phyloP scores from a whole-genome alignment of 805 yeast species.

The Teunomyces kruisii region DNA sequence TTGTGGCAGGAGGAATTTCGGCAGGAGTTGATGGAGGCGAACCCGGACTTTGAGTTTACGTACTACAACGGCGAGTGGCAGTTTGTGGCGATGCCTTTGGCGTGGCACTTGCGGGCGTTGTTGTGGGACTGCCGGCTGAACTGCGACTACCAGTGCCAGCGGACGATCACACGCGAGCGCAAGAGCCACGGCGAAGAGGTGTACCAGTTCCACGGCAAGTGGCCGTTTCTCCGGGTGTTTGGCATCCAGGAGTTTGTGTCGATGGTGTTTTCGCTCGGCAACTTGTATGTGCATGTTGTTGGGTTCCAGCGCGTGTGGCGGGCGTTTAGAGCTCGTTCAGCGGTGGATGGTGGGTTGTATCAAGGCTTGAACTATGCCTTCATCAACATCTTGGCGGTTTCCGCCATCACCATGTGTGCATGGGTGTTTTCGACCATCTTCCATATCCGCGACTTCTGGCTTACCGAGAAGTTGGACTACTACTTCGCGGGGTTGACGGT shows the following conservation, averaged over 20 bases:
- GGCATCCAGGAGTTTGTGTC: conserved; percentile 87
- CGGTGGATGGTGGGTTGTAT: not conserved
- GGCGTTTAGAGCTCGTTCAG: not conserved
- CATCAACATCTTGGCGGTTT: conserved; percentile 44
- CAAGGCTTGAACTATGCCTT: conserved; percentile 7
- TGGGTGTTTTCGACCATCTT: conserved; percentile 87
- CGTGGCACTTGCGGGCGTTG: conserved; percentile 43
- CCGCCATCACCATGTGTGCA: conserved; percentile 73
- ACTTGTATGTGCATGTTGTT: conserved; percentile 27
- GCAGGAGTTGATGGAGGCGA: conserved; percentile 14
- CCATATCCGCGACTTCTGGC: conserved; percentile 77
- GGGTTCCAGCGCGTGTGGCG: conserved; percentile 14
- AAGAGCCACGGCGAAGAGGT: conserved; percentile 48
- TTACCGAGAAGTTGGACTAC: conserved; percentile 86
- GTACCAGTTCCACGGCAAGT: conserved; percentile 92
- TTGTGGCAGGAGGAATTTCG: conserved; percentile 23
- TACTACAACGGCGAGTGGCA: conserved; percentile 32
- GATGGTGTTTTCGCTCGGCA: conserved; percentile 67
- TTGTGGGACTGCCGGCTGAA: conserved; percentile 48
- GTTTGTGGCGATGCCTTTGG: conserved; percentile 42
- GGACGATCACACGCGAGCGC: conserved; percentile 62
- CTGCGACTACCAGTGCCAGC: conserved; percentile 94
- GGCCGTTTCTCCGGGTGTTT: conserved; percentile 84
- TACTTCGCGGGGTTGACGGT: conserved; percentile 92
- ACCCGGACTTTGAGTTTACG: conserved; percentile 16